A percentile compares a stretch with the other conserved stretches of the same genome.
Evolutionary conservation across 2,329 filamentous ascomycete species (phyloP).

Genomic region (Colletotrichum horii): DNA sequence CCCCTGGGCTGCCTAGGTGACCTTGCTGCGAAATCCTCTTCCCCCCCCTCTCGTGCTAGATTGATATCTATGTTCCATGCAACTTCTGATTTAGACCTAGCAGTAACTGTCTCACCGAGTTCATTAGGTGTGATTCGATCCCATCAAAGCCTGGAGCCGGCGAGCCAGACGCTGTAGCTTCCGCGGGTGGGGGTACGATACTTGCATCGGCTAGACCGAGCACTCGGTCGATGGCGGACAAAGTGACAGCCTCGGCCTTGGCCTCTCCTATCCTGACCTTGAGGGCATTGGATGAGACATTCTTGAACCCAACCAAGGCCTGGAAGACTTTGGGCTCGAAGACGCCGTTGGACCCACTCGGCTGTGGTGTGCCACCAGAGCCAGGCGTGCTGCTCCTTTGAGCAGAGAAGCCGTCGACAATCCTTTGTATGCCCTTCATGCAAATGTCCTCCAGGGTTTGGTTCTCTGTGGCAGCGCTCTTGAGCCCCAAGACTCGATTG

Average conservation of each 20-base stretch:
- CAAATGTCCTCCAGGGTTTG: conserved; percentile 53
- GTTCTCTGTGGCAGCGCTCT: conserved; percentile 47
- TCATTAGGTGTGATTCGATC: conserved; percentile 46
- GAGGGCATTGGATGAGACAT: conserved; percentile 48
- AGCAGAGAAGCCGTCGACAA: conserved; percentile 46
- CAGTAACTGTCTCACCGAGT: conserved; percentile 43
- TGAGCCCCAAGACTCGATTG: conserved; percentile 55
- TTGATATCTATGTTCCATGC: conserved; percentile 7
- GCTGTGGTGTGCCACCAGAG: conserved; percentile 26
- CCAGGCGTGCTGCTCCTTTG: conserved; percentile 38
- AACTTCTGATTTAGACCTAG: conserved; percentile 45
- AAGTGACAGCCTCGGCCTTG: conserved; percentile 49
- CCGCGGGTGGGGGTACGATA: conserved; percentile 35
- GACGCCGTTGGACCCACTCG: conserved; percentile 18
- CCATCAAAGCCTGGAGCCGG: conserved; percentile 36
- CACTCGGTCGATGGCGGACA: conserved; percentile 57
- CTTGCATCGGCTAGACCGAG: conserved; percentile 52
- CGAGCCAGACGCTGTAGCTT: conserved; percentile 8
- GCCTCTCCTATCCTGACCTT: conserved; percentile 42
- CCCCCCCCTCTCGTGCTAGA: neutral
- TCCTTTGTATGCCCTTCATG: conserved; percentile 45
- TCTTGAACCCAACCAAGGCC: conserved; percentile 50
- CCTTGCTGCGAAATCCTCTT: neutral
- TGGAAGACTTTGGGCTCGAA: conserved; percentile 45
- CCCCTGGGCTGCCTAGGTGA: neutral